Evolutionary conservation across 2,329 filamentous ascomycete genomes (phyloP).

Genomic region (Hymenoscyphus repandus): DNA sequence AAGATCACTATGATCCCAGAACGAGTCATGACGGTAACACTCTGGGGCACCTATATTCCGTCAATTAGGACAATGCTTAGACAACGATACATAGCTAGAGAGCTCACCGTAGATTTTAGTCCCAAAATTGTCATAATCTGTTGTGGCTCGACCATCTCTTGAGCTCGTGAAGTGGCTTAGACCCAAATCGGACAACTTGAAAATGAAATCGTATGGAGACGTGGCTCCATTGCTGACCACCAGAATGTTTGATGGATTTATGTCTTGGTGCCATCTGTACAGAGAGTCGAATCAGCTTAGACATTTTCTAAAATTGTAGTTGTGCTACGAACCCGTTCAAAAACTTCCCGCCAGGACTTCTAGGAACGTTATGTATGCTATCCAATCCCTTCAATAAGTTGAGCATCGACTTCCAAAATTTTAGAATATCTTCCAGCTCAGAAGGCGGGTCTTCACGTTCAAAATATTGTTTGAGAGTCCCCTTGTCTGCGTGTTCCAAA

Average conservation of each 20-base stretch:
- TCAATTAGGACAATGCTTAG: not conserved
- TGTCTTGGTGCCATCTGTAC: conserved; percentile 28
- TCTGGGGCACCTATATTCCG: conserved; percentile 27
- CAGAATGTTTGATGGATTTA: conserved; percentile 30
- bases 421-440: conserved; percentile 17
- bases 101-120: conserved; percentile 14
- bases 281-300: conserved; percentile 11
- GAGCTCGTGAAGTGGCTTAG: conserved; percentile 10
- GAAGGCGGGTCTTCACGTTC: conserved; percentile 10
- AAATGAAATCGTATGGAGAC: conserved; percentile 15
- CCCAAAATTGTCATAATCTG: conserved; percentile 1
- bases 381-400: not conserved
- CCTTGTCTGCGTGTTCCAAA: conserved; percentile 31
- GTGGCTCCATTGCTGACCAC: conserved; percentile 11
- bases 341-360: conserved; percentile 17
- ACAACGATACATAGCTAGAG: not conserved
- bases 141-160: not conserved
- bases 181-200: conserved; percentile 28
- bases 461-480: conserved; percentile 28
- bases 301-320: not conserved
- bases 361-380: not conserved
- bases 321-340: conserved; percentile 2
- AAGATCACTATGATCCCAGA: not conserved
- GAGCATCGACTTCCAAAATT: conserved; percentile 21
- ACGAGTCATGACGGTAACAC: conserved; percentile 14